Conservation (phyloP, 345 rosid genomes). For the Sonneratia caseolaris region DNA sequence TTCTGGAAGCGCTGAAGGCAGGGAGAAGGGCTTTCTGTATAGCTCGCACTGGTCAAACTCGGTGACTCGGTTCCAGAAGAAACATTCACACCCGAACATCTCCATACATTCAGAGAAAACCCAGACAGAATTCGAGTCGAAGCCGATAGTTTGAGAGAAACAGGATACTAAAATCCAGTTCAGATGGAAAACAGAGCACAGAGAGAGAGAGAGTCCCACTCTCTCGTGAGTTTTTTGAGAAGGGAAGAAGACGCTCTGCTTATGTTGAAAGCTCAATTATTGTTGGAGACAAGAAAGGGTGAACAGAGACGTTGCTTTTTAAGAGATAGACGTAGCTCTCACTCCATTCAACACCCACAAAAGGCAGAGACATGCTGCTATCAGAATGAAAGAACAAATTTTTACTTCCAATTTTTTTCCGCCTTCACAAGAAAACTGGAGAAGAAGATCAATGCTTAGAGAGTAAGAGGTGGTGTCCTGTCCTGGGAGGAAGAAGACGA, state of each 20-base stretch:
- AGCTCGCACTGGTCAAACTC: slow-evolving; percentile 6
- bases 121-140: background rate
- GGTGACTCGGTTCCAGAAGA: slow-evolving; percentile 9
- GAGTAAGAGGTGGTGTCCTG: background rate
- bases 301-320: background rate
- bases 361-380: background rate
- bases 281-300: background rate
- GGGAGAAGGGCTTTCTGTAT: slow-evolving; percentile 11
- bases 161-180: background rate
- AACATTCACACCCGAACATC: slow-evolving; percentile 15
- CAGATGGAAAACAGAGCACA: background rate
- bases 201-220: background rate
- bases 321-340: background rate
- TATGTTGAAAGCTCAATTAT: background rate
- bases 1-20: slow-evolving; percentile 12
- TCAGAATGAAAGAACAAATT: background rate
- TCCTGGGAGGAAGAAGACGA: background rate
- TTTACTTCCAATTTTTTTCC: background rate
- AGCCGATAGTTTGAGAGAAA: background rate
- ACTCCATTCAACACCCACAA: background rate
- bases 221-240: slow-evolving; percentile 19
- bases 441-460: background rate
- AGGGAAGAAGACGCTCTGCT: background rate
- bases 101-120: background rate
- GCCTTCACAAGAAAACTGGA: background rate